Evolutionary conservation across 352 stramenopile species (phyloP), one percentile per base, ranked within the genome.

Genomic region (Phytophthora lateralis): DNA sequence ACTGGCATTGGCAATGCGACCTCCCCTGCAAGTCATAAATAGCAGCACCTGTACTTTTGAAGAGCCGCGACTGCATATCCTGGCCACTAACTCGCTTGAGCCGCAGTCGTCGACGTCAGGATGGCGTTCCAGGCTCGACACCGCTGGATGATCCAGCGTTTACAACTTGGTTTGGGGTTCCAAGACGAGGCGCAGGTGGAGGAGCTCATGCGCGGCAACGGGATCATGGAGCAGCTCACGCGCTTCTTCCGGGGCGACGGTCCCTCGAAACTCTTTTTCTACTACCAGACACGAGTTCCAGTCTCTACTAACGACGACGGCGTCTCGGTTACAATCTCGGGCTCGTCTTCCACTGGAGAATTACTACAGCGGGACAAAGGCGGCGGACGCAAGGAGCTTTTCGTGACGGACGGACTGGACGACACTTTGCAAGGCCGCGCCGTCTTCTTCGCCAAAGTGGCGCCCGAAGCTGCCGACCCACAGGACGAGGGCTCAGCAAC

Each of bases 81-180:
- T 46, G 32, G 8, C 12, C 10, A 18, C 14, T 41, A 18, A n/a
- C 38, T 15, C 38, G 0, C 18, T n/a, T 45, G 18, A 37, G 12
- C 17, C 9, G 8, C 9, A 21, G 18, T 11, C 2, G 10, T 18
- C 21, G 21, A 24, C 21, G 21, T 24, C n/a, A 37, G 4, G 27
- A 93, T 93, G 85, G 85, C 85, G 56, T 93, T 95, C 82, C 85
- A 95, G 66, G 85, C 82, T 41, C 80, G 85, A 17, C 85, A 95
- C 50, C 83, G 83, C 57, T 95, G 85, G 85, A 80, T 93, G 63
- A 90, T 95, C 53, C 83, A 93, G 78, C 84, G 85, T 26, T 59
- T 95, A 47, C 83, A 95, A 60, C 71, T 83, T 12, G 67, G 76
- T 6, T 69, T 95, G n/a, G 80, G 82, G 14, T 91, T 95, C 59